Base-by-base conservation (phyloP, 2,329 filamentous ascomycete species). In the Pyrenophora teres region DNA sequence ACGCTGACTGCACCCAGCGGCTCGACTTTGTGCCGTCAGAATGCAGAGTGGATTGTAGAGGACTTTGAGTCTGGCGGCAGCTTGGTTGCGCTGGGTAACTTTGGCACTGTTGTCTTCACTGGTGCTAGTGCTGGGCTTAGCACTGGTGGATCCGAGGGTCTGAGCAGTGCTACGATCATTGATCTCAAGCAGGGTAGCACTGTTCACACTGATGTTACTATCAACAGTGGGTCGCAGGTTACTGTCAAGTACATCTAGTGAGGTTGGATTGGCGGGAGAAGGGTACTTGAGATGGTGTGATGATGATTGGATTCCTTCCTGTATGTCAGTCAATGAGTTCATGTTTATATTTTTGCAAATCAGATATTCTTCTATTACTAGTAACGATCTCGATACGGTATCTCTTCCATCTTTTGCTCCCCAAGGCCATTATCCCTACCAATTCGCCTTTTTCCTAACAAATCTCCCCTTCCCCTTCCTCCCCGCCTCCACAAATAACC, bases 11-110 rank as follows among this genome's bases (percentile, higher is more conserved):
- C 45, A 0, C 48, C 48, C 6, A 51, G 50, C 9, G 51, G 67
- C 19, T 54, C 40, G 2, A 35, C 41, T 1, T 12, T 59, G 35
- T 54, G 52, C 27, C 48, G 55, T 6, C 39, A 72, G 60, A 84
- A 84, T 54, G 83, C 82, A 9, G 83, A 86, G 64, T 87, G 83
- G 83, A 85, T 86, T 59, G 32, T 41, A 1, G 43, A 41, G 18
- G 38, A 51, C 9, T 41, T 38, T 27, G 31, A 31, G 32, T 46
- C 25, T 0, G 31, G 32, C 23, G 23, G 25, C 19, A 47, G 32
- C n/a, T 9, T 36, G 32, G 38, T 32, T 13, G 32, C 23, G 18
- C n/a, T 47, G n/a, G 23, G 32, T 18, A 27, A 46, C 37, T 51
- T 47, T 33, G 38, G 37, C 15, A 41, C 32, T 15, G 37, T 41